A percentile compares a stretch with the other conserved stretches of the same genome.
These are phyloP conservation scores for Anthracocystis panici-leucophaei DNA, from an alignment of 1,284 basidiomycete species.

Conservation along the genomic window DNA sequence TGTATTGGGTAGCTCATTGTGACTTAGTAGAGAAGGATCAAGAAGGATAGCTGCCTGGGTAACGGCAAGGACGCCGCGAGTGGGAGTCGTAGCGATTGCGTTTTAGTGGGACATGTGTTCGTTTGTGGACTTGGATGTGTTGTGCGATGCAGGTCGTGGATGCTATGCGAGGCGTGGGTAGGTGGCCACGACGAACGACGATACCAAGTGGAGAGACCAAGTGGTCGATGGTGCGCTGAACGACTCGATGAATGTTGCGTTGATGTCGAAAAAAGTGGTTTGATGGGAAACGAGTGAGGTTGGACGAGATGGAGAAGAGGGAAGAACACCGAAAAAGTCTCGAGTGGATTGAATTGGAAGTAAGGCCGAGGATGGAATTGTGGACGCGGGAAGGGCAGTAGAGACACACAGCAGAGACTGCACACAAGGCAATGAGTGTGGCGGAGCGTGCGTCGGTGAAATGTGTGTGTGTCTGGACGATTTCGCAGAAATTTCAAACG, in stretches of 20 bases:
- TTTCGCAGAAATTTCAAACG: no score
- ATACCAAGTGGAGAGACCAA: background rate
- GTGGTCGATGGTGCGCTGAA: background rate
- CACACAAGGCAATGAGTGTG: no score
- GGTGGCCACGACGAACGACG: background rate
- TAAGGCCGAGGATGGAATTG: no score
- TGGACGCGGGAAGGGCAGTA: no score
- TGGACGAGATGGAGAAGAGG: no score
- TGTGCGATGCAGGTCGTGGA: background rate
- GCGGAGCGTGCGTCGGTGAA: no score
- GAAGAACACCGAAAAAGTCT: no score
- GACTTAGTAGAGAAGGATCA: background rate
- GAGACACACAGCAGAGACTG: no score
- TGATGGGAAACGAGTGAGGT: no score
- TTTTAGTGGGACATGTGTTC: conserved; percentile 12
- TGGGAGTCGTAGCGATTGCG: background rate
- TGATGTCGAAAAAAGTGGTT: no score
- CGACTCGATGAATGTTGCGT: background rate
- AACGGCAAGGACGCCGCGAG: conserved; percentile 3
- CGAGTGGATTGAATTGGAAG: no score
- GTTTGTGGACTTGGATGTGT: background rate
- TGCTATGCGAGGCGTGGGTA: background rate
- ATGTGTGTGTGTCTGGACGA: no score
- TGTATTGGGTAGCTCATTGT: conserved; percentile 50
- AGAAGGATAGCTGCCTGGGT: background rate